phyloP scores from a whole-genome alignment of 371 early-diverging fungal species.

The Conidiobolus incongruus region DNA sequence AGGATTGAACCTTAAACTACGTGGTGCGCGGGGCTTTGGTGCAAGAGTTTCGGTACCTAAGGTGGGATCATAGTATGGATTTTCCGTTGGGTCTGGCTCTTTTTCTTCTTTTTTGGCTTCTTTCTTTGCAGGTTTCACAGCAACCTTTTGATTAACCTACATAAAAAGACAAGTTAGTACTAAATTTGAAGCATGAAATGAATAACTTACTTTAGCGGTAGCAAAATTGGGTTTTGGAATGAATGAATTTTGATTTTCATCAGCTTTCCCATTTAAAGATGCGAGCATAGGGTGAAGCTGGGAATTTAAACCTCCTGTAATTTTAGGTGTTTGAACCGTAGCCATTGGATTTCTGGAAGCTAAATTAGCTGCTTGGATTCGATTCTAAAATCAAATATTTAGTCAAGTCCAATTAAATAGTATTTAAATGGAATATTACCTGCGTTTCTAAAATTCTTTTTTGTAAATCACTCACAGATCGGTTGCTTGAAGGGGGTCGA shows the following conservation, averaged over 20 bases:
- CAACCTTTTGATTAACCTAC: slow-evolving; percentile 17
- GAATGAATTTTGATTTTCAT: not conserved
- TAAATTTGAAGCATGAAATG: too few relatives aligned
- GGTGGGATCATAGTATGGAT: slow-evolving; percentile 67
- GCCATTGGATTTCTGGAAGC: too few relatives aligned
- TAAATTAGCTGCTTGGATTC: too few relatives aligned
- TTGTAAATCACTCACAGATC: too few relatives aligned
- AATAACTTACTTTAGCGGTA: slow-evolving; percentile 18
- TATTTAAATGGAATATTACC: too few relatives aligned
- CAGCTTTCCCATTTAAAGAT: not conserved
- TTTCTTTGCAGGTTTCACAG: slow-evolving; percentile 15
- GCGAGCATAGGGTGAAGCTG: slow-evolving; percentile 1
- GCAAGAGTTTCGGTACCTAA: slow-evolving; percentile 19
- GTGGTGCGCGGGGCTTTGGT: slow-evolving; percentile 22
- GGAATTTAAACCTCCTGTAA: not conserved
- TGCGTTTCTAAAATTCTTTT: too few relatives aligned
- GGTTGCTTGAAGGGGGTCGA: too few relatives aligned
- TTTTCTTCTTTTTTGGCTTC: slow-evolving; percentile 15
- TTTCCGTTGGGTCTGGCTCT: slow-evolving; percentile 39
- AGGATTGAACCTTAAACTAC: slow-evolving; percentile 49
- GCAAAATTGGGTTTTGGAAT: slow-evolving; percentile 25
- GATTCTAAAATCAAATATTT: too few relatives aligned
- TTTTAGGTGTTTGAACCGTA: slow-evolving; percentile 1
- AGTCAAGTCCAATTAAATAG: too few relatives aligned
- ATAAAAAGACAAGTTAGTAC: too few relatives aligned